Percentiles rank a stretch among this genome's conserved stretches.
These are phyloP conservation scores for Zygosaccharomyces sapae DNA, from an alignment of 1,139 yeast genomes.

Conservation along the genomic window DNA sequence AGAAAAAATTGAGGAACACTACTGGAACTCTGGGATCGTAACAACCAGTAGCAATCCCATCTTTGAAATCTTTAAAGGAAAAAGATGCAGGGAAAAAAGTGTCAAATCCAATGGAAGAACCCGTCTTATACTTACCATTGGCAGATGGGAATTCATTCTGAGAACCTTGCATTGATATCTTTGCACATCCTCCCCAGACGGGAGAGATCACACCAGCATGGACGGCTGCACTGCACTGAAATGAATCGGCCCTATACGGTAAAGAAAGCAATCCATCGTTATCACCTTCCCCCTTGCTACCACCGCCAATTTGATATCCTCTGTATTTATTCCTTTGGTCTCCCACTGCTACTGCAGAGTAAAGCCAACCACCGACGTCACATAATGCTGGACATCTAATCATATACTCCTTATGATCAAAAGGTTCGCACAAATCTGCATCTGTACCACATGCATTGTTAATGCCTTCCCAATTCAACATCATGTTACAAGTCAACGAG, in stretches of 20 bases:
- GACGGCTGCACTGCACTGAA: slow-evolving; percentile 83
- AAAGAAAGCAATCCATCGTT: slow-evolving; percentile 37
- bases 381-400: slow-evolving; percentile 89
- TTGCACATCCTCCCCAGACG: slow-evolving; percentile 75
- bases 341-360: slow-evolving; percentile 75
- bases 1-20: slow-evolving; percentile 51
- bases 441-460: slow-evolving; percentile 73
- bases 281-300: slow-evolving; percentile 23
- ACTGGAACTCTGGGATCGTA: slow-evolving; percentile 62
- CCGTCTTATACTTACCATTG: slow-evolving; percentile 46
- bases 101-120: slow-evolving; percentile 57
- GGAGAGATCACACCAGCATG: slow-evolving; percentile 80
- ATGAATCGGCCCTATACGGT: slow-evolving; percentile 86
- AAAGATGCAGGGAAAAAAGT: slow-evolving; percentile 75
- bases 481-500: slow-evolving; percentile 45
- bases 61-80: slow-evolving; percentile 44
- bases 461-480: slow-evolving; percentile 64
- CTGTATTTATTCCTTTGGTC: slow-evolving; percentile 60
- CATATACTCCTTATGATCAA: slow-evolving; percentile 45
- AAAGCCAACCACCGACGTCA: slow-evolving; percentile 71
- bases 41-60: slow-evolving; percentile 45
- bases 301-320: slow-evolving; percentile 78
- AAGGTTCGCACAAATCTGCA: slow-evolving; percentile 54
- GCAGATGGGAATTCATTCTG: slow-evolving; percentile 47
- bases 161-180: slow-evolving; percentile 54